These are phyloP conservation scores for Davidsoniella eucalypti DNA, from an alignment of 2,329 filamentous ascomycete species.

Conservation along the genomic window DNA sequence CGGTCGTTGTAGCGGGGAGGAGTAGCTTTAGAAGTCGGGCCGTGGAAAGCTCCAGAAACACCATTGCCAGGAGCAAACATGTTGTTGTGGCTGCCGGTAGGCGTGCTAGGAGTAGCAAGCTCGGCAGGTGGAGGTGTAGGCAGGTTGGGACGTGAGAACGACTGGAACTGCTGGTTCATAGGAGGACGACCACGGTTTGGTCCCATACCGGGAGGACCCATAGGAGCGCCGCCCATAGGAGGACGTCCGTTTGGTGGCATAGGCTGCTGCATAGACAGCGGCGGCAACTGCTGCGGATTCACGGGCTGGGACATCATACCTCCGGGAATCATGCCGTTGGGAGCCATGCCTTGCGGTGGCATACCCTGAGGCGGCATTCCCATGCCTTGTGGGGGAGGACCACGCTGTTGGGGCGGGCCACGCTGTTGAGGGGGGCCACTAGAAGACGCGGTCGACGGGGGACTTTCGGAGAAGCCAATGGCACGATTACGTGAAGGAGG, in stretches of 20 bases:
- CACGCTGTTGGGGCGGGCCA: background rate
- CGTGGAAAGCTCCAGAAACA: conserved; percentile 1
- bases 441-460: conserved; percentile 18
- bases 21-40: background rate
- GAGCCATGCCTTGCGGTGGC: conserved; percentile 1
- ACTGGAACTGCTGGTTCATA: conserved; percentile 7
- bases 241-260: conserved; percentile 2
- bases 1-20: background rate
- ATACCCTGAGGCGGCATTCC: background rate
- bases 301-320: background rate
- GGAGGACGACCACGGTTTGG: conserved; percentile 4
- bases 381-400: background rate
- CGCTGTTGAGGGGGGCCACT: conserved; percentile 1
- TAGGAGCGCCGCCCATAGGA: conserved; percentile 3
- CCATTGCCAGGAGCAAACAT: conserved; percentile 11
- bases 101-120: conserved; percentile 1
- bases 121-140: conserved; percentile 5
- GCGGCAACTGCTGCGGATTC: background rate
- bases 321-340: conserved; percentile 3
- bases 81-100: background rate
- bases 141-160: conserved; percentile 6
- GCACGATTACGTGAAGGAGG: conserved; percentile 20
- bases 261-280: background rate
- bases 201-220: background rate
- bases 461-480: conserved; percentile 43